Evolutionary conservation across 441 rosid species (phyloP).

Genomic region (Gossypium lobatum): DNA sequence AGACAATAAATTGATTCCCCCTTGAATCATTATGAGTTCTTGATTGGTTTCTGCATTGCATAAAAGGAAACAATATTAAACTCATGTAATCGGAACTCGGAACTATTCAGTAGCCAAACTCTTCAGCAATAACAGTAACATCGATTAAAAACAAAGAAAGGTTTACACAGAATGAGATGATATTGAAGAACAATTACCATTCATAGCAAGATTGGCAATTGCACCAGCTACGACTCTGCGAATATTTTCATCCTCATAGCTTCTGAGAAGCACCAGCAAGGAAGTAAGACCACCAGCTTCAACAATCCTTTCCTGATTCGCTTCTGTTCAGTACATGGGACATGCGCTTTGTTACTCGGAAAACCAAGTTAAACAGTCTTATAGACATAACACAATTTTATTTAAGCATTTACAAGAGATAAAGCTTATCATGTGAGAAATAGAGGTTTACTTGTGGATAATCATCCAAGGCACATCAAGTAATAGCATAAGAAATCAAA

Average conservation of each 20-base stretch:
- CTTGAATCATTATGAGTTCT: constrained; percentile 85
- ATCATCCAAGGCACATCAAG: background rate
- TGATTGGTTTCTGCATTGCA: constrained; percentile 71
- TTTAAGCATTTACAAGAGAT: background rate
- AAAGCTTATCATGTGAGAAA: background rate
- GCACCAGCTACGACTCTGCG: constrained; percentile 99
- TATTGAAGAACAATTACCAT: constrained; percentile 41
- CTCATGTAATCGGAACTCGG: constrained; percentile 1
- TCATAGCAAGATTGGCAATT: constrained; percentile 98
- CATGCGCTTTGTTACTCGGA: constrained; percentile 2
- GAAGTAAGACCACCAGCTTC: constrained; percentile 95
- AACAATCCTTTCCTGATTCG: constrained; percentile 85
- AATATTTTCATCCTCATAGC: constrained; percentile 87
- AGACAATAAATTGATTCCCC: constrained; percentile 80
- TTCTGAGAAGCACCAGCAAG: constrained; percentile 87
- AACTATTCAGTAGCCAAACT: constrained; percentile 1
- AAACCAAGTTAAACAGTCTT: background rate
- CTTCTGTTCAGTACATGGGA: constrained; percentile 43
- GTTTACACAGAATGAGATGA: constrained; percentile 1
- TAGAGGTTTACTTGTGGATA: background rate
- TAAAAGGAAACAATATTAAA: constrained; percentile 11
- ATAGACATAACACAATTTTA: background rate
- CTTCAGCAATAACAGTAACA: background rate
- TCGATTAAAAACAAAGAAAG: background rate
- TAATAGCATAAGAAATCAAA: background rate